Percentiles rank a stretch among this genome's conserved stretches.
phyloP scores from a whole-genome alignment of 441 rosid species.

The Populus hybrid region DNA sequence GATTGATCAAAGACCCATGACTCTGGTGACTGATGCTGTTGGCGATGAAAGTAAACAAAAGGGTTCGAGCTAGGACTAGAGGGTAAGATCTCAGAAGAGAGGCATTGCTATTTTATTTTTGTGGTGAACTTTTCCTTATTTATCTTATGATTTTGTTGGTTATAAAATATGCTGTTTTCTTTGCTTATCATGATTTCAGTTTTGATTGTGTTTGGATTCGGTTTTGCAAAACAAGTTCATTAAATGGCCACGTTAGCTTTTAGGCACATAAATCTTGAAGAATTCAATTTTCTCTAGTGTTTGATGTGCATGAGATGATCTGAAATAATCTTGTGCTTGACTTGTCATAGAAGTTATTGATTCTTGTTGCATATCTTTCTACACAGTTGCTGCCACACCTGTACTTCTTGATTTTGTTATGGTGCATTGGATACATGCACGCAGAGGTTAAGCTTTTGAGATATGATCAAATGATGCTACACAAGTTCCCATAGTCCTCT shows the following conservation, averaged over 20 bases:
- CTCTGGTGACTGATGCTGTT: slow-evolving; percentile 77
- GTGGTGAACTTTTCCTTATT: slow-evolving; percentile 2
- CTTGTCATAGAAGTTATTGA: background rate
- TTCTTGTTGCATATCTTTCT: background rate
- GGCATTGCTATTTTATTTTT: slow-evolving; percentile 14
- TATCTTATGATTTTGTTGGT: background rate
- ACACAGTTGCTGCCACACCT: background rate
- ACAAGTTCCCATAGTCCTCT: background rate
- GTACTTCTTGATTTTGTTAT: background rate
- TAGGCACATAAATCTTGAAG: background rate
- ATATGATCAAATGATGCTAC: background rate
- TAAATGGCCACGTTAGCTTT: background rate
- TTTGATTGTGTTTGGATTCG: background rate
- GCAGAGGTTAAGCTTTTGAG: background rate
- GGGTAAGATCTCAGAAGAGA: slow-evolving; percentile 30
- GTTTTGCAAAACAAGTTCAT: background rate
- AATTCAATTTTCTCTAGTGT: background rate
- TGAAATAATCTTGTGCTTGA: background rate
- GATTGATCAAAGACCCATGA: slow-evolving; percentile 75
- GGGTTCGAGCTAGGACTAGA: slow-evolving; percentile 43
- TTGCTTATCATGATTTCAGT: background rate
- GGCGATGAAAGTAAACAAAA: slow-evolving; percentile 61
- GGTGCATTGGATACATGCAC: background rate
- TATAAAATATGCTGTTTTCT: background rate
- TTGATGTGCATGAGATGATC: background rate